Base-by-base conservation (phyloP, 768 basidiomycete genomes). In the Gyrodon lividus region DNA sequence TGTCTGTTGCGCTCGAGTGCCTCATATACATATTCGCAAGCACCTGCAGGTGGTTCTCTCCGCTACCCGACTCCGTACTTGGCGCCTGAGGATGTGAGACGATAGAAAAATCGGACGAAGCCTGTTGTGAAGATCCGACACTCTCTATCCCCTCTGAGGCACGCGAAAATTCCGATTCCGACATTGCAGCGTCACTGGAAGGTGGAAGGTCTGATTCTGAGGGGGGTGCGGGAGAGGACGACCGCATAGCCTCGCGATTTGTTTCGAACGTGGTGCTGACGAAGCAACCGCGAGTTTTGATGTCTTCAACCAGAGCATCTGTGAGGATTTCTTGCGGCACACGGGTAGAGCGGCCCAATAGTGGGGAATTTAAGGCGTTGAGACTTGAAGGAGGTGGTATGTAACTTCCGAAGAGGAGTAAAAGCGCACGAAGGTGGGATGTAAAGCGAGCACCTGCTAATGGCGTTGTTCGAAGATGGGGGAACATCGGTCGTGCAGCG, bases 241-340 rank as follows among this genome's bases (percentile, higher is more conserved):
- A 66, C 44, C 72, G 67, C 41, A 68, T 57, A n/a, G 72, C 65
- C 24, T 65, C 62, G 12, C 61, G 51, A 6, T 66, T 60, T 8
- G 63, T 54, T 43, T 79, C 80, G 34, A 90, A 72, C 1, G 76
- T 66, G 4, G 79, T 75, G 23, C 89, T 86, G 22, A 98, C 95
- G 59, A 97, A 94, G 65, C 91, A 95, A 50, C 84, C 87, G 3
- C 93, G 83, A 2, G 87, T 88, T 69, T 97, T 91, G 53, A 98
- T 85, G 58, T 94, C 87, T 68, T 98, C 93, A 14, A 97, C 69
- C n/a, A 95, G 74, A 2, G 75, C 70, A 48, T 92, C 89, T 1
- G 88, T 87, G 33, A 98, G 76, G 24, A 96, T 74, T 59, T 89
- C 89, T 58, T 81, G 77, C 1, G 94, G 91, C 2, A 96, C 84